Percentiles rank a stretch among this genome's conserved stretches.
Evolutionary conservation across 441 rosid genomes (phyloP).

Genomic region (Manihot esculenta): DNA sequence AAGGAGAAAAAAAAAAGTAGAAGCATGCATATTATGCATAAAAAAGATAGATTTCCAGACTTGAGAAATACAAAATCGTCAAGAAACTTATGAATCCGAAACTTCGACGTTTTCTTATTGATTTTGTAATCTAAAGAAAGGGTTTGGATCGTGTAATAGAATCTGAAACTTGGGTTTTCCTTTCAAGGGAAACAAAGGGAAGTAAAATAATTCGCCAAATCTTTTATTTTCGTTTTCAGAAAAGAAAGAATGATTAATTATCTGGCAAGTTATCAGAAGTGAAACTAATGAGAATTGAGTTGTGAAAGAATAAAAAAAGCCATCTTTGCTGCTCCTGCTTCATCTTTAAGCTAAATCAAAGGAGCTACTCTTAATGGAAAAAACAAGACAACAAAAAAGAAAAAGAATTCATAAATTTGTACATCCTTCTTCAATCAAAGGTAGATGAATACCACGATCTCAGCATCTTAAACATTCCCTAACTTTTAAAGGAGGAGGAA

Average conservation of each 20-base stretch:
- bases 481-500: constrained; percentile 14
- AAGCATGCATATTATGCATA: neutral
- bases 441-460: constrained; percentile 30
- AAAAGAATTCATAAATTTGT: constrained; percentile 35
- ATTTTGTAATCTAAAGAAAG: neutral
- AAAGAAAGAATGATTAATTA: constrained; percentile 23
- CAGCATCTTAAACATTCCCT: constrained; percentile 27
- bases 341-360: constrained; percentile 28
- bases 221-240: constrained; percentile 5
- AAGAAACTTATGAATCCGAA: neutral
- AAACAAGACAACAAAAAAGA: neutral
- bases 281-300: constrained; percentile 5
- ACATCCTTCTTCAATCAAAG: constrained; percentile 49
- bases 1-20: too few relatives aligned
- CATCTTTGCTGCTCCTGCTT: constrained; percentile 22
- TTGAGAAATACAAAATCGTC: neutral
- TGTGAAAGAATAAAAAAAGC: constrained; percentile 8
- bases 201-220: neutral
- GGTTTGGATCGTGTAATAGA: constrained; percentile 1
- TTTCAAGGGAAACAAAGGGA: neutral
- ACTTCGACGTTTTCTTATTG: neutral
- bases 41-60: neutral
- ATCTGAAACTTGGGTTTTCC: neutral
- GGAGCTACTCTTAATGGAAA: neutral
- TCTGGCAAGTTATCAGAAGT: constrained; percentile 31